Conservation (phyloP, 176 grass and related monocot species). For the Stipa capillata region DNA sequence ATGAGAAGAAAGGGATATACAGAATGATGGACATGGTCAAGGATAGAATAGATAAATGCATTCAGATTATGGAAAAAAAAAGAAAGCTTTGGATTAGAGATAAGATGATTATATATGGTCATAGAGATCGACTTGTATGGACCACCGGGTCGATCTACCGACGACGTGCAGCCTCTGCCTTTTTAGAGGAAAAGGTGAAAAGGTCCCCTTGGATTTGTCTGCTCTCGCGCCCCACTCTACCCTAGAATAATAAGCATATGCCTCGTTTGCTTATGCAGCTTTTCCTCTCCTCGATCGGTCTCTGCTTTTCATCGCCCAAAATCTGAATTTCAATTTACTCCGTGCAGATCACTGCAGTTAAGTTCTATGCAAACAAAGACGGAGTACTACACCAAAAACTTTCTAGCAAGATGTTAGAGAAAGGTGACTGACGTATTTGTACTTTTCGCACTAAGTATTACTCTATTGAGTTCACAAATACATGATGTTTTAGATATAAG, state of each 20-base stretch:
- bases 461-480: too few relatives aligned
- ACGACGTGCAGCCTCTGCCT: neutral
- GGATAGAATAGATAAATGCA: constrained; percentile 15
- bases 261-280: neutral
- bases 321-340: neutral
- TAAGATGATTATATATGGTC: neutral
- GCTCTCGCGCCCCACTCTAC: neutral
- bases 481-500: too few relatives aligned
- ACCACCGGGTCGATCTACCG: neutral
- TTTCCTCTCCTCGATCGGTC: too few relatives aligned
- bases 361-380: too few relatives aligned
- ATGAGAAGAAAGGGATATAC: constrained; percentile 39
- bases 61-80: neutral
- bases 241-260: neutral
- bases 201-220: neutral
- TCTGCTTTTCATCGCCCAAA: neutral
- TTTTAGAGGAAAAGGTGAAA: neutral
- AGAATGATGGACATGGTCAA: constrained; percentile 25
- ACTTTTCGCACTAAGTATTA: too few relatives aligned
- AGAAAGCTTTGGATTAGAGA: neutral
- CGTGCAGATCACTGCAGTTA: neutral
- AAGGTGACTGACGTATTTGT: too few relatives aligned
- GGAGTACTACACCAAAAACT: neutral
- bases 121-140: neutral
- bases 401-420: too few relatives aligned